Evolutionary conservation across 495 filamentous ascomycete genomes (phyloP).

Genomic region (Hyaloscypha variabilis): DNA sequence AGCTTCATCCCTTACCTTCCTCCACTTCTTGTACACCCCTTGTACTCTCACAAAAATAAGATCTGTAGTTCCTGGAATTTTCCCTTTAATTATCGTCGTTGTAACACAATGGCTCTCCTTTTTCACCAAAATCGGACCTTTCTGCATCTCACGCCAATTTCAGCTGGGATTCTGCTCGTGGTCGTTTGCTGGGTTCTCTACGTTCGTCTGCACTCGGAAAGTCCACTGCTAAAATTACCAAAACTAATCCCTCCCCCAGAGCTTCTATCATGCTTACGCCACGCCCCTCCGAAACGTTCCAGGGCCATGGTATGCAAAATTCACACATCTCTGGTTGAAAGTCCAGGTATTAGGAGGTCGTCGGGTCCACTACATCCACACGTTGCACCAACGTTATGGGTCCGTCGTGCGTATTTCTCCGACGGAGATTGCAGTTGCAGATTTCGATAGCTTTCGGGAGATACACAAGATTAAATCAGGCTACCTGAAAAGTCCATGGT

Average conservation of each 20-base stretch:
- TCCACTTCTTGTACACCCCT: no score
- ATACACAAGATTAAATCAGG: background rate
- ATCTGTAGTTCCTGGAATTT: no score
- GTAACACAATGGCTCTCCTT: no score
- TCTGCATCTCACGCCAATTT: no score
- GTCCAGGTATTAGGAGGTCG: background rate
- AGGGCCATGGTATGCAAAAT: background rate
- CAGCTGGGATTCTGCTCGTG: no score
- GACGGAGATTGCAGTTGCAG: background rate
- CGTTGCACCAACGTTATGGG: background rate
- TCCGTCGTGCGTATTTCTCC: background rate
- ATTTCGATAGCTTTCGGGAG: background rate
- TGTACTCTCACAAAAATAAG: no score
- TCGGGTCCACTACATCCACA: background rate
- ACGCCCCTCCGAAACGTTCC: background rate
- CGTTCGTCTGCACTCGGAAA: no score
- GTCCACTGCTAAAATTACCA: no score
- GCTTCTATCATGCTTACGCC: background rate
- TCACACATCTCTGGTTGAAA: background rate
- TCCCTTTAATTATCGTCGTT: no score
- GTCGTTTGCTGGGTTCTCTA: no score
- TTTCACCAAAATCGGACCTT: no score
- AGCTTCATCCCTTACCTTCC: no score
- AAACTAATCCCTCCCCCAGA: background rate
- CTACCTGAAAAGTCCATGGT: slow-evolving; percentile 1